Evolutionary conservation across 2,329 filamentous ascomycete genomes (phyloP).

Genomic region (Aspergillus arachidicola): DNA sequence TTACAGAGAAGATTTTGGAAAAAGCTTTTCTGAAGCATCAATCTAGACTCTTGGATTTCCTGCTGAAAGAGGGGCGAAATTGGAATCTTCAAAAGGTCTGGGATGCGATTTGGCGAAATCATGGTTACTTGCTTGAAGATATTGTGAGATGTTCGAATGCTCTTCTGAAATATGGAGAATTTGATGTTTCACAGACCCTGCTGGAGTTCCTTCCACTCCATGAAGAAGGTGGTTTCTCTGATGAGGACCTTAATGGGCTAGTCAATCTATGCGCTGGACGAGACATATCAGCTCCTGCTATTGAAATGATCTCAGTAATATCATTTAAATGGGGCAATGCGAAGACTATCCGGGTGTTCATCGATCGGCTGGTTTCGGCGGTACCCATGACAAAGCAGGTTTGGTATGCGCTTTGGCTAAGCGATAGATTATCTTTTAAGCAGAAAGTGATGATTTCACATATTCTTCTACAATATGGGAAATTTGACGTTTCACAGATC

Average conservation of each 20-base stretch:
- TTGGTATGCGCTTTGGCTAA: background rate
- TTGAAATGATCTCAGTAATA: background rate
- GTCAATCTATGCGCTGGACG: background rate
- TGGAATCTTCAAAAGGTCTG: background rate
- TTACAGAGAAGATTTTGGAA: background rate
- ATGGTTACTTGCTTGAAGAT: rapidly evolving
- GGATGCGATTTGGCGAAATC: background rate
- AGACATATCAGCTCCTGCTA: background rate
- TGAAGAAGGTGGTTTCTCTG: rapidly evolving
- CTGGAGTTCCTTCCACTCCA: background rate
- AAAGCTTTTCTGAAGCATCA: background rate
- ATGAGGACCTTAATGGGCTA: no score
- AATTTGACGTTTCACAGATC: background rate
- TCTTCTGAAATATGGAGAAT: background rate
- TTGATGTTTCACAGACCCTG: background rate
- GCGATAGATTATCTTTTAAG: background rate
- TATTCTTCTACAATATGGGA: background rate
- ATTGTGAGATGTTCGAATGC: background rate
- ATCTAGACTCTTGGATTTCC: background rate
- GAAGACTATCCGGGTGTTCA: rapidly evolving
- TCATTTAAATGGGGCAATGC: background rate
- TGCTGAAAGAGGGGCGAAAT: background rate
- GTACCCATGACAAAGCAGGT: background rate
- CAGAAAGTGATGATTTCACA: background rate
- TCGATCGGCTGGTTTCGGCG: background rate